Evolutionary conservation across 176 grass and related monocot species (phyloP).

Genomic region (Oryza meridionalis): DNA sequence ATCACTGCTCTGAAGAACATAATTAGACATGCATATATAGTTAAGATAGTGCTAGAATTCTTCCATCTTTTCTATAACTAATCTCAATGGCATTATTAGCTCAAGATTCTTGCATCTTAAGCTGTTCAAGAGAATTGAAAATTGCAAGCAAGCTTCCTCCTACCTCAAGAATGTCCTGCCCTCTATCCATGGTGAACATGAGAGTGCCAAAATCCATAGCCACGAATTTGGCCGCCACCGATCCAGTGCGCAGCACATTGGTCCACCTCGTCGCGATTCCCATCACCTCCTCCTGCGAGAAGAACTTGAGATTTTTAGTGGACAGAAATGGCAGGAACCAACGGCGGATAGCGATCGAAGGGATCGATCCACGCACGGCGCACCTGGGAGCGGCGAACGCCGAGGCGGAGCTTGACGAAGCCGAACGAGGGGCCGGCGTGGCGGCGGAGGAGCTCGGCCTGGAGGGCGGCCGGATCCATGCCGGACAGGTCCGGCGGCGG

Average conservation of each 20-base stretch:
- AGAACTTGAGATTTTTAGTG: not conserved
- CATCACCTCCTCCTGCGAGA: slow-evolving; percentile 61
- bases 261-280: slow-evolving; percentile 77
- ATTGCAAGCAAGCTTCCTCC: not conserved
- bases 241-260: slow-evolving; percentile 79
- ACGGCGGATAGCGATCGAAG: not conserved
- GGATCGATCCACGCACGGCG: not conserved
- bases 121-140: not conserved
- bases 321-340: not conserved
- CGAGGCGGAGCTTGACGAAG: slow-evolving; percentile 87
- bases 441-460: slow-evolving; percentile 73
- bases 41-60: not conserved
- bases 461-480: slow-evolving; percentile 71
- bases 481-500: slow-evolving; percentile 66
- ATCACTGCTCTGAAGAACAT: not conserved
- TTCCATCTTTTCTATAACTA: not conserved
- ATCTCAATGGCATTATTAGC: not conserved
- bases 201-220: slow-evolving; percentile 77
- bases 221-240: slow-evolving; percentile 74
- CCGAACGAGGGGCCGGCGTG: slow-evolving; percentile 72
- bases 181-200: slow-evolving; percentile 93
- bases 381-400: slow-evolving; percentile 60
- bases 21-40: not conserved
- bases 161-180: slow-evolving; percentile 75
- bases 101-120: not conserved